Percentiles rank a stretch among this genome's conserved stretches.
These are phyloP conservation scores for Penicillium sp. DNA, from an alignment of 2,329 filamentous ascomycete genomes.

Conservation along the genomic window DNA sequence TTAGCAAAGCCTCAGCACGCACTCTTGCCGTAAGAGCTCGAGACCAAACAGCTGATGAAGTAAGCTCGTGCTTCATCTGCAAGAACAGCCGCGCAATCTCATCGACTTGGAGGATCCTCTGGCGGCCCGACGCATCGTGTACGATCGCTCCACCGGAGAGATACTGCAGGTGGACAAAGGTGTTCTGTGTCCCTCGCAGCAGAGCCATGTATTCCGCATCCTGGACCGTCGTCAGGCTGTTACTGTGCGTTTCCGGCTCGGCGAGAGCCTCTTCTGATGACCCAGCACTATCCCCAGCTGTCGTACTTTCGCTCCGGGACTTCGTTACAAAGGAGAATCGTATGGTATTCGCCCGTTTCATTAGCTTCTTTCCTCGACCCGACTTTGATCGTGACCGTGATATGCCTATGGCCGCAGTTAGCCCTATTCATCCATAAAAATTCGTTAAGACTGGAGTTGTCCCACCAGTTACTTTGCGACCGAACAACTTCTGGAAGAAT, in stretches of 20 bases:
- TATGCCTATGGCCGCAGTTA: slow-evolving; percentile 21
- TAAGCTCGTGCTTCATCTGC: slow-evolving; percentile 32
- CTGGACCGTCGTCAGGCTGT: slow-evolving; percentile 15
- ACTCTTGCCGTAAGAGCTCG: slow-evolving; percentile 23
- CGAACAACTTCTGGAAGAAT: slow-evolving; percentile 33
- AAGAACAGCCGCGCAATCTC: slow-evolving; percentile 37
- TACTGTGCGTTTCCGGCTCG: slow-evolving; percentile 16
- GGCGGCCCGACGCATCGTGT: slow-evolving; percentile 36
- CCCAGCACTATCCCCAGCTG: slow-evolving; percentile 22
- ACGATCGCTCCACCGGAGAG: slow-evolving; percentile 31
- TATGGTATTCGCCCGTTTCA: slow-evolving; percentile 35
- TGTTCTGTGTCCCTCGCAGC: slow-evolving; percentile 24
- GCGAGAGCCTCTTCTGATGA: slow-evolving; percentile 15
- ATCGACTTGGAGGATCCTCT: slow-evolving; percentile 36
- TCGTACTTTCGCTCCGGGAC: slow-evolving; percentile 23
- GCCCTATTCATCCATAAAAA: not conserved
- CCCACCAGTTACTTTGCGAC: slow-evolving; percentile 30
- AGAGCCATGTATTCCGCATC: slow-evolving; percentile 27
- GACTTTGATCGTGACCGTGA: slow-evolving; percentile 30
- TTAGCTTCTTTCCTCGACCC: slow-evolving; percentile 30
- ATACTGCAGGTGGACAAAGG: slow-evolving; percentile 34
- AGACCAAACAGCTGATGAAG: slow-evolving; percentile 29
- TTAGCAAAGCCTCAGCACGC: slow-evolving; percentile 30
- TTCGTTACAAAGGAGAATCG: slow-evolving; percentile 36
- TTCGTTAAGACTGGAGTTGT: not conserved